phyloP scores from a whole-genome alignment of 129 eudicot genomes.

The Flaveria linearis region DNA sequence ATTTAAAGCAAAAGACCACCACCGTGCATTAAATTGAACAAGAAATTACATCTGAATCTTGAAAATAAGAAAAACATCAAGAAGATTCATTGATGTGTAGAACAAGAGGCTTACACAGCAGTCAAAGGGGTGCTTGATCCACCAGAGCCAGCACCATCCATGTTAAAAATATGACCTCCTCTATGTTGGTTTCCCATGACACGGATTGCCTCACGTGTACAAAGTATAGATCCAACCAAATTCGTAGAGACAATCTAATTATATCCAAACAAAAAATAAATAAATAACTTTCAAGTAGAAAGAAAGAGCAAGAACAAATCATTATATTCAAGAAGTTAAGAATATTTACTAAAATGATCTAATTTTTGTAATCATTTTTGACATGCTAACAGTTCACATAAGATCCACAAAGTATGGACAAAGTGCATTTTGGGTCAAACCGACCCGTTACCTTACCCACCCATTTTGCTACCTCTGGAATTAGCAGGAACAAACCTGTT shows the following conservation, averaged over 20 bases:
- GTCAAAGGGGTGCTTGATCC: conserved; percentile 94
- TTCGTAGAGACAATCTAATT: conserved; percentile 79
- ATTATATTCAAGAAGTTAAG: neutral
- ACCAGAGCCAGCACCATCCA: conserved; percentile 96
- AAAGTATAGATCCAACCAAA: conserved; percentile 89
- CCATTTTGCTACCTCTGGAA: neutral
- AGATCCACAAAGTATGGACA: neutral
- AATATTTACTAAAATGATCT: neutral
- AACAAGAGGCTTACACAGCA: conserved; percentile 60
- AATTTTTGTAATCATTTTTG: neutral
- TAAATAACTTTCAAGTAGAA: neutral
- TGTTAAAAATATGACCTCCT: conserved; percentile 80
- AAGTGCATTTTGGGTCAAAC: neutral
- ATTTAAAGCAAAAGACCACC: neutral
- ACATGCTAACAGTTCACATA: neutral
- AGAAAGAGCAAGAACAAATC: neutral
- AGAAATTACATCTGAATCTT: neutral
- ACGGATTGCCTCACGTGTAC: conserved; percentile 85
- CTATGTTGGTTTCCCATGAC: conserved; percentile 54
- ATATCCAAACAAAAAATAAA: neutral
- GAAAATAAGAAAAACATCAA: neutral
- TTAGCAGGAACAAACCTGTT: conserved; percentile 53
- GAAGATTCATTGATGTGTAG: conserved; percentile 14
- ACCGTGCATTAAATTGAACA: neutral
- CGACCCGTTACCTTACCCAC: neutral